phyloP scores from a whole-genome alignment of 2,329 filamentous ascomycete species.

The Fusarium albosuccineum region DNA sequence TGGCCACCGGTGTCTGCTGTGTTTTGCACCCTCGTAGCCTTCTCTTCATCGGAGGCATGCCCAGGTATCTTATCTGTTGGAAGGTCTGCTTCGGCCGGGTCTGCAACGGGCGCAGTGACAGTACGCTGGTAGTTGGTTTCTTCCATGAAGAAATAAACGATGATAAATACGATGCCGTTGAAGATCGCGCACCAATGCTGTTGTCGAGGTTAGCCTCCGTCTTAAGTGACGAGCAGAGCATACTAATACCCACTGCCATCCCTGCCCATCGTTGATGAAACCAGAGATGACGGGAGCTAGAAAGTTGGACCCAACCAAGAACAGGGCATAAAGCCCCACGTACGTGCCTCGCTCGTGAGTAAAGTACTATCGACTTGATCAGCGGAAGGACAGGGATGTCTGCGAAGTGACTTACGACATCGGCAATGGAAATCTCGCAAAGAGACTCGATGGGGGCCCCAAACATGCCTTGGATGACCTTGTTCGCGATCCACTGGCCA shows the following conservation, averaged over 20 bases:
- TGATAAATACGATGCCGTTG: slow-evolving; percentile 8
- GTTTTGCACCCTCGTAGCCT: background rate
- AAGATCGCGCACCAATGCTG: slow-evolving; percentile 28
- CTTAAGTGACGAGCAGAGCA: background rate
- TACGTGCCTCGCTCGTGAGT: slow-evolving; percentile 23
- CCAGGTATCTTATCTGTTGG: background rate
- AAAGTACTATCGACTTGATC: slow-evolving; percentile 8
- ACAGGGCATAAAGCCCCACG: slow-evolving; percentile 17
- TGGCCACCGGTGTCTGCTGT: background rate
- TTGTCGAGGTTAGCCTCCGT: background rate
- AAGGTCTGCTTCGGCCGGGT: background rate
- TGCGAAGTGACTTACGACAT: background rate
- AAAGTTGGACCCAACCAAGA: slow-evolving; percentile 15
- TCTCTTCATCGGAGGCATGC: background rate
- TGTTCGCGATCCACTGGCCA: slow-evolving; percentile 13
- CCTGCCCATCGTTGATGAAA: slow-evolving; percentile 24
- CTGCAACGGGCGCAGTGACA: background rate
- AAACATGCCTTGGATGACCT: slow-evolving; percentile 16
- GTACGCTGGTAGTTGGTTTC: slow-evolving; percentile 21
- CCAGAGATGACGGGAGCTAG: slow-evolving; percentile 30
- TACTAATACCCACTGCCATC: slow-evolving; percentile 28
- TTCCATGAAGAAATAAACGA: slow-evolving; percentile 19
- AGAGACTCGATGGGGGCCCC: slow-evolving; percentile 13
- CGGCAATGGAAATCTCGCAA: slow-evolving; percentile 6
- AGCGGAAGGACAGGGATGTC: background rate